A percentile compares a stretch with the other conserved stretches of the same genome.
phyloP scores from a whole-genome alignment of 2,329 filamentous ascomycete genomes.

The Colletotrichum cuscutae region DNA sequence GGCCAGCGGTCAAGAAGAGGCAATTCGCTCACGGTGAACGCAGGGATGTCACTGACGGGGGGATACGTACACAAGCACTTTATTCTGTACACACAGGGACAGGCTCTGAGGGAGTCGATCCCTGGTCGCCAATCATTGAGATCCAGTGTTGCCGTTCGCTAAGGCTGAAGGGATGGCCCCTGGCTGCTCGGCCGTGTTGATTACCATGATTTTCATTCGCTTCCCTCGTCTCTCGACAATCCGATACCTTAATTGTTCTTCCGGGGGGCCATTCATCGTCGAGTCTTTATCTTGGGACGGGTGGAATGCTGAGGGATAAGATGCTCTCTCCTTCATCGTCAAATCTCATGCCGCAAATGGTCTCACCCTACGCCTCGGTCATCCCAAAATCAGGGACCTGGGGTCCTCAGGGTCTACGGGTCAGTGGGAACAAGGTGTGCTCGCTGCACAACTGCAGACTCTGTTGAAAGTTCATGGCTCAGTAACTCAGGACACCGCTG shows the following conservation, averaged over 20 bases:
- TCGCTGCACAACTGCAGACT: not conserved
- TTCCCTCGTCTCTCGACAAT: constrained; percentile 4
- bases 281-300: not conserved
- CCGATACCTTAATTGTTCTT: constrained; percentile 20
- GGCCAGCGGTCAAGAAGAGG: constrained; percentile 6
- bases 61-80: constrained; percentile 7
- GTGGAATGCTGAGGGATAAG: constrained; percentile 19
- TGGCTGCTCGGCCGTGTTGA: constrained; percentile 17
- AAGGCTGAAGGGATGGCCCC: constrained; percentile 24
- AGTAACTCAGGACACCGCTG: constrained; percentile 3
- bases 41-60: constrained; percentile 12
- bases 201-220: constrained; percentile 31
- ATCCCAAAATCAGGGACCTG: not conserved
- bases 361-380: constrained; percentile 1
- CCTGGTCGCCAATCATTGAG: constrained; percentile 25
- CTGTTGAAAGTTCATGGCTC: not conserved
- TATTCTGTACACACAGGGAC: constrained; percentile 25
- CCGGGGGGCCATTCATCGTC: not conserved
- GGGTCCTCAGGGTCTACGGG: not conserved
- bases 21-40: not conserved
- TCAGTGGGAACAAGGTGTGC: not conserved
- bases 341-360: not conserved
- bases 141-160: constrained; percentile 20
- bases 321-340: not conserved
- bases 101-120: constrained; percentile 15